A percentile compares a stretch with the other conserved stretches of the same genome.
phyloP scores from a whole-genome alignment of 1,284 basidiomycete species.

The Xanthoconium separans region DNA sequence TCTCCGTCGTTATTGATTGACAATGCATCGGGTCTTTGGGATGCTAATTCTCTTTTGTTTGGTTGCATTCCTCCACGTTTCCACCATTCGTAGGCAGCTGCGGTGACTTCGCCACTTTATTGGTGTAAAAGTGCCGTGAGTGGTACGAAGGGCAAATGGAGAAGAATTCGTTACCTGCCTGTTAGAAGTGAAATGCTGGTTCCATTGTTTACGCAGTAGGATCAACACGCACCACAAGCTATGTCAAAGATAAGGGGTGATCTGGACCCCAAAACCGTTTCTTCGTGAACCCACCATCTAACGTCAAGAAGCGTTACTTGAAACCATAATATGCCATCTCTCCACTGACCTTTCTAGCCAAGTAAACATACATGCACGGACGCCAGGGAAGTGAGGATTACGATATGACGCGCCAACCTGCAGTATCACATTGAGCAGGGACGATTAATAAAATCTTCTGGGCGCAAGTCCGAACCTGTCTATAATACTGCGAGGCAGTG shows the following conservation, averaged over 20 bases:
- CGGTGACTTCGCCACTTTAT: conserved; percentile 29
- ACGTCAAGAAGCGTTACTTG: not conserved
- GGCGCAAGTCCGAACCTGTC: conserved; percentile 22
- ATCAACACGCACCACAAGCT: conserved; percentile 27
- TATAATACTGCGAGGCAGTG: conserved; percentile 26
- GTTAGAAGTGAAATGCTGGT: not conserved
- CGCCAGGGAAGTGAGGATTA: conserved; percentile 71
- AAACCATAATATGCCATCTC: not conserved
- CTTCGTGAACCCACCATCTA: conserved; percentile 30
- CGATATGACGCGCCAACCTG: conserved; percentile 64
- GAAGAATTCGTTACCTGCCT: conserved; percentile 25
- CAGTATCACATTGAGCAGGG: not conserved
- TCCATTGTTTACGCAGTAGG: not conserved
- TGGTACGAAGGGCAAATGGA: not conserved
- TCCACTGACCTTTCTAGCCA: conserved; percentile 51
- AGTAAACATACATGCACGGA: conserved; percentile 53
- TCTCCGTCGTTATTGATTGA: not conserved
- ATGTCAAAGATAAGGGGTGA: conserved; percentile 30
- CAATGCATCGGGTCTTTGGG: not conserved
- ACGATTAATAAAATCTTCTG: not conserved
- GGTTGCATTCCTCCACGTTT: conserved; percentile 17
- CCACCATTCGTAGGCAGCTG: conserved; percentile 30
- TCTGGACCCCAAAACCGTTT: conserved; percentile 10
- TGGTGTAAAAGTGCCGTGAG: conserved; percentile 5
- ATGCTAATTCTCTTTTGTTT: conserved; percentile 3